These are phyloP conservation scores for Uromyces viciae-fabae DNA, from an alignment of 1,284 basidiomycete species.

Conservation along the genomic window DNA sequence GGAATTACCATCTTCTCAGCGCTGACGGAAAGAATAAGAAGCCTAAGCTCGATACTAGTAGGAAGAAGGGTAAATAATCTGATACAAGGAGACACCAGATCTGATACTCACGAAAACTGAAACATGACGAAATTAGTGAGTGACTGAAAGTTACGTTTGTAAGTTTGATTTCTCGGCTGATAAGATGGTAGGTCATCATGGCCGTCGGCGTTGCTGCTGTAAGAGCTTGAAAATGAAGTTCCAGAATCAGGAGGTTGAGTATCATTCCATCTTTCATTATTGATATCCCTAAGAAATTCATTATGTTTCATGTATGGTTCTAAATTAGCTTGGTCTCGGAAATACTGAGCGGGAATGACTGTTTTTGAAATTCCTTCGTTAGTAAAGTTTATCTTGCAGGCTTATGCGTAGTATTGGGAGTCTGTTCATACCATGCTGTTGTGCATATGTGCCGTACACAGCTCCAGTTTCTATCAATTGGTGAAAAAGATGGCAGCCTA, in stretches of 20 bases:
- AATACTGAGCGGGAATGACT: conserved; percentile 52
- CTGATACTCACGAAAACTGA: conserved; percentile 48
- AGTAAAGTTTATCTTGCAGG: background rate
- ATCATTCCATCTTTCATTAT: conserved; percentile 36
- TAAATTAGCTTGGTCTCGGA: conserved; percentile 52
- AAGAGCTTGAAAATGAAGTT: too few relatives aligned
- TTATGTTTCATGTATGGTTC: conserved; percentile 52
- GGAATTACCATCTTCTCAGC: conserved; percentile 21
- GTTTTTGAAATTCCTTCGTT: background rate
- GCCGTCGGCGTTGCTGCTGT: background rate
- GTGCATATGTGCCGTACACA: conserved; percentile 36
- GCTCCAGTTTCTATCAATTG: conserved; percentile 23
- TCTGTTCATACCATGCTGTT: conserved; percentile 2
- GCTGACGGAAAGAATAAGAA: background rate
- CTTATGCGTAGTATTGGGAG: background rate
- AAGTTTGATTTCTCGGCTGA: conserved; percentile 48
- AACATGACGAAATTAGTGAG: conserved; percentile 55
- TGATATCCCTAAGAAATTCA: conserved; percentile 53
- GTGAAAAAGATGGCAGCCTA: conserved; percentile 50
- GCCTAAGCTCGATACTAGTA: background rate
- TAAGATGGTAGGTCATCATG: background rate
- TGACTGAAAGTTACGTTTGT: conserved; percentile 50
- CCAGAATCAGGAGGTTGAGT: conserved; percentile 19
- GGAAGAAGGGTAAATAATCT: background rate
- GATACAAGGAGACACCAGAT: background rate